phyloP scores from a whole-genome alignment of 73 alveolate genomes.

The Tetrahymena elliotti region DNA sequence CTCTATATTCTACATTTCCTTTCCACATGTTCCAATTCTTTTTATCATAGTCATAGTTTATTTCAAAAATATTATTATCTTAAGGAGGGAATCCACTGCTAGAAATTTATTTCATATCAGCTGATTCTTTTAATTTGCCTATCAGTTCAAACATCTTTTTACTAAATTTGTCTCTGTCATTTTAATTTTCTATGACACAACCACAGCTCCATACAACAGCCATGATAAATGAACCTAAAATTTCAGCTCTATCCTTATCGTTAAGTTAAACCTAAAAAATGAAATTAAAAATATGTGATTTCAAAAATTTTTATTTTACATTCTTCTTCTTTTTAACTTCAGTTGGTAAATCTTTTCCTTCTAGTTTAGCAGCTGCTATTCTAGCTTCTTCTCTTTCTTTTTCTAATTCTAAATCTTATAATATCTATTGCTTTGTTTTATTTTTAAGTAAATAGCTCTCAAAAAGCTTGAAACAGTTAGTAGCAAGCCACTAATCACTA shows the following conservation, averaged over 20 bases:
- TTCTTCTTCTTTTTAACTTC: conserved; percentile 29
- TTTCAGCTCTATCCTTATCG: conserved; percentile 31
- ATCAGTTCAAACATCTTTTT: neutral
- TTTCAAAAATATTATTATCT: conserved; percentile 15
- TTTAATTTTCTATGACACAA: conserved; percentile 7
- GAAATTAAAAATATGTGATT: neutral
- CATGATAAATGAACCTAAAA: conserved; percentile 1
- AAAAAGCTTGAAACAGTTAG: conserved; percentile 39
- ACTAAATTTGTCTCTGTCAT: conserved; percentile 16
- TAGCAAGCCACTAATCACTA: conserved; percentile 10
- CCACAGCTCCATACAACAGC: conserved; percentile 33
- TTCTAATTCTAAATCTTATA: conserved; percentile 38
- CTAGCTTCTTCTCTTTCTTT: conserved; percentile 46
- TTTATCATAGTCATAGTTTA: conserved; percentile 16
- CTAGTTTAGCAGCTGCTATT: conserved; percentile 10
- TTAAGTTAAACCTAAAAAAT: neutral
- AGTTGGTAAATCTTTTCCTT: conserved; percentile 28
- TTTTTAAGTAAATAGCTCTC: conserved; percentile 32
- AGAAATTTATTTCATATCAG: neutral
- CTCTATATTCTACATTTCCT: conserved; percentile 24
- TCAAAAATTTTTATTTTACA: neutral
- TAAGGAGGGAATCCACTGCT: conserved; percentile 20
- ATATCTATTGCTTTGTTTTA: conserved; percentile 38
- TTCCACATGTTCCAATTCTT: conserved; percentile 40
- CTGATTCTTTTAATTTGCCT: neutral